Evolutionary conservation across 225 moss, liverwort and hornwort genomes (phyloP).

Genomic region (Straminergon stramineum): DNA sequence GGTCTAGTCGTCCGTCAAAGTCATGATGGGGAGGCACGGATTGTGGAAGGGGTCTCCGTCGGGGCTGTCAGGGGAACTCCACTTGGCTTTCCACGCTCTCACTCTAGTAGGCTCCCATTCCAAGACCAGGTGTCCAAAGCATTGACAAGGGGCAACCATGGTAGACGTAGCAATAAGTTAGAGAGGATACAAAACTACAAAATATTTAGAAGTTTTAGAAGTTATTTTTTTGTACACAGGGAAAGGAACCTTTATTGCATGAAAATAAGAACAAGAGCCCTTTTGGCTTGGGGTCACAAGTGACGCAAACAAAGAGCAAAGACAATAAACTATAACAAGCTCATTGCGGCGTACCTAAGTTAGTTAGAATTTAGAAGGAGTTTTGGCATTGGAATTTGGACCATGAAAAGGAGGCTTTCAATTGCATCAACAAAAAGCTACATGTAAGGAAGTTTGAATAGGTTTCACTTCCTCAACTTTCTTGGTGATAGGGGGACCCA

Average conservation of each 20-base stretch:
- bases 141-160: background rate
- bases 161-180: background rate
- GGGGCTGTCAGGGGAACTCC: background rate
- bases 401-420: fast-evolving
- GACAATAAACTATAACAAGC: too few relatives aligned
- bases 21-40: background rate
- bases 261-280: too few relatives aligned
- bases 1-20: background rate
- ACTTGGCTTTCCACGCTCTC: background rate
- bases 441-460: background rate
- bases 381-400: background rate
- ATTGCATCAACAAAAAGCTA: background rate
- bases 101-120: background rate
- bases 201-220: too few relatives aligned
- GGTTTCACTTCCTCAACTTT: background rate
- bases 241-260: too few relatives aligned
- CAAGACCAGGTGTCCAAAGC: background rate
- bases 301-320: too few relatives aligned
- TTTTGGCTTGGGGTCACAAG: too few relatives aligned
- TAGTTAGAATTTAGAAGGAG: too few relatives aligned
- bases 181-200: too few relatives aligned
- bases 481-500: background rate
- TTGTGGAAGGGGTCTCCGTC: too few relatives aligned
- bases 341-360: too few relatives aligned
- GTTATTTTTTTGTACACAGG: too few relatives aligned